phyloP scores from a whole-genome alignment of 2,329 filamentous ascomycete species.

The Microsporum audouinii region DNA sequence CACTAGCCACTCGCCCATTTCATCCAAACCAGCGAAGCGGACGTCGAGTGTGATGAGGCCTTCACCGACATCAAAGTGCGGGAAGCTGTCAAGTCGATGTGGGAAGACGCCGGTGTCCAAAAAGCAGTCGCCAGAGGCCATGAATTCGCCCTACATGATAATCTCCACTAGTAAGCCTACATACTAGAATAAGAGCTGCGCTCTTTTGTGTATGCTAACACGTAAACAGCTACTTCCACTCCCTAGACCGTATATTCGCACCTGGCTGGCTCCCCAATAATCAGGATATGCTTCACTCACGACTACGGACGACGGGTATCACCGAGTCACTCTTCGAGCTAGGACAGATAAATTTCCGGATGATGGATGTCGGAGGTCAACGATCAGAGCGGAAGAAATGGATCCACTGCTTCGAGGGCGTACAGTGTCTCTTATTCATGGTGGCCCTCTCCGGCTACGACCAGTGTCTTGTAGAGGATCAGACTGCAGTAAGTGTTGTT shows the following conservation, averaged over 20 bases:
- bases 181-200: not conserved
- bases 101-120: conserved; percentile 73
- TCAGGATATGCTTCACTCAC: conserved; percentile 84
- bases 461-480: conserved; percentile 90
- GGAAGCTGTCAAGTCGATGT: conserved; percentile 70
- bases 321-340: conserved; percentile 91
- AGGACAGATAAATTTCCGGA: conserved; percentile 83
- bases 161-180: conserved; percentile 72
- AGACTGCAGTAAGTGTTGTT: conserved; percentile 64
- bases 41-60: conserved; percentile 69
- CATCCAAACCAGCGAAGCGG: conserved; percentile 60
- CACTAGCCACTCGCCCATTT: conserved; percentile 62
- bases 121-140: conserved; percentile 86
- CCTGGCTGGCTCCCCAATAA: conserved; percentile 78
- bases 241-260: conserved; percentile 62
- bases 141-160: conserved; percentile 93
- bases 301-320: conserved; percentile 86
- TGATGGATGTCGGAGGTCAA: conserved; percentile 92
- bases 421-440: conserved; percentile 82
- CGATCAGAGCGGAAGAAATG: conserved; percentile 92
- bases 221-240: conserved; percentile 63
- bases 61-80: conserved; percentile 55
- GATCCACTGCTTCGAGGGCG: conserved; percentile 94
- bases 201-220: not conserved
- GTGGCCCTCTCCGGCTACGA: conserved; percentile 95